Base-by-base conservation (phyloP, 495 filamentous ascomycete species). In the Neurospora africana region DNA sequence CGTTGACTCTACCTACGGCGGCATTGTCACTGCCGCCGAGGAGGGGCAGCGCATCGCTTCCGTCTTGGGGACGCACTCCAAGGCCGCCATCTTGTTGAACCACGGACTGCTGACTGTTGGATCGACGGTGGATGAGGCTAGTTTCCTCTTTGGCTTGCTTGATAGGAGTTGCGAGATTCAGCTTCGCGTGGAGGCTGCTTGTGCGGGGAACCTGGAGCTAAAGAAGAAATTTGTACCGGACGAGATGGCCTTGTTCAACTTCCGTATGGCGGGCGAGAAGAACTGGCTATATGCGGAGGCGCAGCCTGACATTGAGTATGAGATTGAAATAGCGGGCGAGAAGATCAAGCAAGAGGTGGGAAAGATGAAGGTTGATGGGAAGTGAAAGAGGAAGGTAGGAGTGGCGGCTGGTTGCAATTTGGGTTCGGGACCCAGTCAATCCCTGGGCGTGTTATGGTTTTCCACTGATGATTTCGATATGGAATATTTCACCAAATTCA, bases 61-160 rank as follows among this genome's bases (percentile, higher is more conserved):
- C 21, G 79, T 83, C 38, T 79, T 89, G 2, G 87, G 86, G 0
- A 39, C 69, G 33, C 75, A 76, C 27, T 83, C 82, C 69, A 87
- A 83, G 75, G 83, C 76, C 7, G 79, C 82, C 17, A 84, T 89
- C 11, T 81, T 89, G 10, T 78, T 83, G 72, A 88, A 89, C 69
- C 87, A 89, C 74, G 86, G 86, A 0, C 76, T 89, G 17, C 75
- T 89, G 37, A 87, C 86, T 0, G 85, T 85, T 4, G 87, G 86
- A 2, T 44, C 74, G 13, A 88, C 85, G 0, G 84, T 87, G 0
- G 87, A 88, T 78, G 87, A 88, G 75, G 86, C 86, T 4, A 85
- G 82, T 11, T 88, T 82, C 75, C 75, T 87, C 15, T 89, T 89
- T 71, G 80, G 82, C 0, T 69, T 86, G 27, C 73, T 87, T 38